Evolutionary conservation across 192 early-diverging fungal species (phyloP).

Genomic region (Allomyces macrogynus): DNA sequence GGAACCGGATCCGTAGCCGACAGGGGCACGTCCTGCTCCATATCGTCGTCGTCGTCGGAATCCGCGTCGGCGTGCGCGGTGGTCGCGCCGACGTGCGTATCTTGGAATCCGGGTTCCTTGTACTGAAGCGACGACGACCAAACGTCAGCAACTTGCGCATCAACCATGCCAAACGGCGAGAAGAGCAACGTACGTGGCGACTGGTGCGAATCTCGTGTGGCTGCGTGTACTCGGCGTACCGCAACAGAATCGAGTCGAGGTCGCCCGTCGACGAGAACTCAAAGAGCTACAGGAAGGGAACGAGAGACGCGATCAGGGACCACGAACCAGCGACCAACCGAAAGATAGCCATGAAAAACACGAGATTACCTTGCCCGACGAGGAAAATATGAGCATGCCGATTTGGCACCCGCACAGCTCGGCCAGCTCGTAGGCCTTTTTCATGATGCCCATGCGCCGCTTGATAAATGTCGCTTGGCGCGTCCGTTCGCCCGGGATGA

Average conservation of each 20-base stretch:
- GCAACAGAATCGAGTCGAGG: constrained; percentile 77
- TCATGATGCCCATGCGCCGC: constrained; percentile 93
- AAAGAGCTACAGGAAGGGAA: constrained; percentile 23
- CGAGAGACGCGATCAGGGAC: no score
- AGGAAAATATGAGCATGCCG: constrained; percentile 83
- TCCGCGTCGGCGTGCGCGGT: no score
- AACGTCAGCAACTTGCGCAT: no score
- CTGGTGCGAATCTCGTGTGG: constrained; percentile 6
- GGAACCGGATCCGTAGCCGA: no score
- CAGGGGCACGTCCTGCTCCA: no score
- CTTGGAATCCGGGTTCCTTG: no score
- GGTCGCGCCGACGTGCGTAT: no score
- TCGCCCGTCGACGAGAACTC: constrained; percentile 74
- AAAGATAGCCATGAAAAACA: no score
- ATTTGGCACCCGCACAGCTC: constrained; percentile 93
- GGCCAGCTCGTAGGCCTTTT: constrained; percentile 56
- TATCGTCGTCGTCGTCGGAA: no score
- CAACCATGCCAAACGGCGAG: no score
- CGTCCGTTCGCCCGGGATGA: constrained; percentile 79
- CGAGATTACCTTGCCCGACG: constrained; percentile 44
- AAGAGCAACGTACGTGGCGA: constrained; percentile 7
- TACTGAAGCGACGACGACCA: no score
- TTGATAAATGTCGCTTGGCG: constrained; percentile 90
- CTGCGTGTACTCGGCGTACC: constrained; percentile 37
- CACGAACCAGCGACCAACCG: no score